These are phyloP conservation scores for Termitomyces sp. DNA, from an alignment of 768 basidiomycete species.

Conservation along the genomic window DNA sequence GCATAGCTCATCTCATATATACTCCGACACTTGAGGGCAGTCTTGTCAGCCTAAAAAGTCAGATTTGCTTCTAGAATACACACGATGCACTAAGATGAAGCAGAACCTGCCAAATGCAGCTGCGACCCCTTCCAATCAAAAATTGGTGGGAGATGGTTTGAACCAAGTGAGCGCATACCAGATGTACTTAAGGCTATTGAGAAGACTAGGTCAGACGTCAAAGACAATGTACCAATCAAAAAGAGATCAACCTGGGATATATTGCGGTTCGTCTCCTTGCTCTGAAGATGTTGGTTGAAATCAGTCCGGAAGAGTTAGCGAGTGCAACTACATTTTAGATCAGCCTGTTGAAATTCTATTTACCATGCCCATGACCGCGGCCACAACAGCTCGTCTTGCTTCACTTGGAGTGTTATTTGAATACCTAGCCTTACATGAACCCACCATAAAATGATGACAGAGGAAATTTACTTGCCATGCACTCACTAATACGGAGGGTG, in stretches of 20 bases:
- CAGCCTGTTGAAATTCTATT: background rate
- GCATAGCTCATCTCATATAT: constrained; percentile 33
- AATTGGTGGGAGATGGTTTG: background rate
- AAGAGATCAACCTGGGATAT: constrained; percentile 35
- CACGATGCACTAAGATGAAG: constrained; percentile 36
- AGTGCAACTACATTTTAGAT: constrained; percentile 34
- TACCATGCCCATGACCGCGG: constrained; percentile 45
- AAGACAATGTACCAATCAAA: background rate
- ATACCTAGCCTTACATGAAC: constrained; percentile 26
- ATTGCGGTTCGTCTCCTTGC: constrained; percentile 49
- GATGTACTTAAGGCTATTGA: constrained; percentile 39
- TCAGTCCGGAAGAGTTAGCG: constrained; percentile 46
- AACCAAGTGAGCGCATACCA: constrained; percentile 24
- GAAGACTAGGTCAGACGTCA: background rate
- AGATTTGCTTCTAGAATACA: constrained; percentile 6
- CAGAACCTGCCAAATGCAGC: constrained; percentile 48
- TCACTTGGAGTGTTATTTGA: constrained; percentile 50
- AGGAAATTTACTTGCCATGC: constrained; percentile 29
- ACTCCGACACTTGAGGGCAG: constrained; percentile 31
- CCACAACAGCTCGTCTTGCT: constrained; percentile 45
- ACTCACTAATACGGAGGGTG: constrained; percentile 43
- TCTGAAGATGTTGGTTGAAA: constrained; percentile 51
- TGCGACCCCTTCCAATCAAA: constrained; percentile 11
- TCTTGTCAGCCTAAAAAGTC: constrained; percentile 3
- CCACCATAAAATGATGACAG: background rate